A percentile compares a stretch with the other conserved stretches of the same genome.
Conservation (phyloP, 352 stramenopile genomes). For the Phytophthora megakarya region DNA sequence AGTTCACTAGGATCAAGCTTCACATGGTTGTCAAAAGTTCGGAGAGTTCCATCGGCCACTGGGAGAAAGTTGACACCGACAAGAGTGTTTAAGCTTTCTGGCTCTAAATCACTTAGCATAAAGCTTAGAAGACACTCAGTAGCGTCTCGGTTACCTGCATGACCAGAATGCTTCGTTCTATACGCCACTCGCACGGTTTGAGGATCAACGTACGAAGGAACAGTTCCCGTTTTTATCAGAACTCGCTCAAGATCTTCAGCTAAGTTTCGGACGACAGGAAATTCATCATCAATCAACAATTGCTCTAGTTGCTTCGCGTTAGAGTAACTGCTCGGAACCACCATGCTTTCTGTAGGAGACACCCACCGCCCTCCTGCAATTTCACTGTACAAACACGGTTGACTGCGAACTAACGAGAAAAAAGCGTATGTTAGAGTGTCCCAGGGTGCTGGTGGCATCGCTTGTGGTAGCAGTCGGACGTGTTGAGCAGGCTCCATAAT, state of each 20-base stretch:
- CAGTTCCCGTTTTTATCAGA: constrained; percentile 48
- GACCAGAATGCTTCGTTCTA: constrained; percentile 41
- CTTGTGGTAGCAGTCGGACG: constrained; percentile 50
- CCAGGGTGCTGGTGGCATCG: constrained; percentile 58
- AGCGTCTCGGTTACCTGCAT: constrained; percentile 45
- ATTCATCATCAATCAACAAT: constrained; percentile 55
- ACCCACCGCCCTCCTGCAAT: constrained; percentile 50
- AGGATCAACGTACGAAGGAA: constrained; percentile 49
- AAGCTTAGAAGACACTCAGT: constrained; percentile 50
- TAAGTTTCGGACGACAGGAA: constrained; percentile 55
- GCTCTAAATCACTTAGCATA: constrained; percentile 50
- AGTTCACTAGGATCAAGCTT: constrained; percentile 39
- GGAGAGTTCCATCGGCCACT: constrained; percentile 55
- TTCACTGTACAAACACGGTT: constrained; percentile 55
- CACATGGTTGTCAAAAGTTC: constrained; percentile 36
- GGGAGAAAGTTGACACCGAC: constrained; percentile 63
- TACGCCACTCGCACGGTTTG: constrained; percentile 46
- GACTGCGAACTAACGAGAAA: constrained; percentile 44
- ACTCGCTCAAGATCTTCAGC: constrained; percentile 53
- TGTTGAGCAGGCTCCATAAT: constrained; percentile 45
- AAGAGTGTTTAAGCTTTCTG: constrained; percentile 32
- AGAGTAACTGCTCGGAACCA: constrained; percentile 43
- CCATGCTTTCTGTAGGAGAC: constrained; percentile 40
- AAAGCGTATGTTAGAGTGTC: constrained; percentile 46
- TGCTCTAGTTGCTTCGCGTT: constrained; percentile 45